These are phyloP conservation scores for Ministeria vibrans DNA, from an alignment of 78 protist genomes.

Conservation along the genomic window DNA sequence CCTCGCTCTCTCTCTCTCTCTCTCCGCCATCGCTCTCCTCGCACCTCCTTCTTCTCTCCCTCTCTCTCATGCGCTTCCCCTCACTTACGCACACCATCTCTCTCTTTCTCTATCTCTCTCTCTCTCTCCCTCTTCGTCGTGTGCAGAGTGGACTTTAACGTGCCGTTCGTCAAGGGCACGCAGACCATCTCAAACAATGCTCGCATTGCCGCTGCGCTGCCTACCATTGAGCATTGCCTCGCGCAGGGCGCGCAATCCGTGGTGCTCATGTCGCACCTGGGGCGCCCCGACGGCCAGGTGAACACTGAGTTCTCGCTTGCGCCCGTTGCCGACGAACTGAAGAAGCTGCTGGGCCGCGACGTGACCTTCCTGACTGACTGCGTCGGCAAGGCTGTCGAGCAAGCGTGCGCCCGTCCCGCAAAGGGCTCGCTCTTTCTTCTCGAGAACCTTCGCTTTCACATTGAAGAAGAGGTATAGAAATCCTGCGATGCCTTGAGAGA, in stretches of 20 bases:
- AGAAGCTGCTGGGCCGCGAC: slow-evolving; percentile 36
- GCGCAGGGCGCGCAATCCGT: slow-evolving; percentile 51
- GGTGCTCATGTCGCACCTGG: slow-evolving; percentile 93
- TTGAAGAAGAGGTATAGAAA: slow-evolving; percentile 95
- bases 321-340: slow-evolving; percentile 73
- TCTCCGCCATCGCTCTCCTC: background rate
- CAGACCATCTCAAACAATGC: slow-evolving; percentile 58
- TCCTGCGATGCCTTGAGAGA: too few relatives aligned
- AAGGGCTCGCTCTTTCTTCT: slow-evolving; percentile 75
- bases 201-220: slow-evolving; percentile 90
- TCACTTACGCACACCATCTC: background rate
- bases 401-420: slow-evolving; percentile 60
- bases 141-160: slow-evolving; percentile 87
- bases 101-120: background rate
- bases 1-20: background rate
- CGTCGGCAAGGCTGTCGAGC: slow-evolving; percentile 68
- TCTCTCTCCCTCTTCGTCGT: background rate
- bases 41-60: background rate
- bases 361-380: slow-evolving; percentile 65
- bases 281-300: slow-evolving; percentile 95
- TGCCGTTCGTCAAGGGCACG: slow-evolving; percentile 55
- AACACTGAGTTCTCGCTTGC: slow-evolving; percentile 65
- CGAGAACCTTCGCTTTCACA: slow-evolving; percentile 97
- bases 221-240: slow-evolving; percentile 63
- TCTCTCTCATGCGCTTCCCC: background rate